Conservation (phyloP, 768 basidiomycete genomes). For the Panaeolus papilionaceus region DNA sequence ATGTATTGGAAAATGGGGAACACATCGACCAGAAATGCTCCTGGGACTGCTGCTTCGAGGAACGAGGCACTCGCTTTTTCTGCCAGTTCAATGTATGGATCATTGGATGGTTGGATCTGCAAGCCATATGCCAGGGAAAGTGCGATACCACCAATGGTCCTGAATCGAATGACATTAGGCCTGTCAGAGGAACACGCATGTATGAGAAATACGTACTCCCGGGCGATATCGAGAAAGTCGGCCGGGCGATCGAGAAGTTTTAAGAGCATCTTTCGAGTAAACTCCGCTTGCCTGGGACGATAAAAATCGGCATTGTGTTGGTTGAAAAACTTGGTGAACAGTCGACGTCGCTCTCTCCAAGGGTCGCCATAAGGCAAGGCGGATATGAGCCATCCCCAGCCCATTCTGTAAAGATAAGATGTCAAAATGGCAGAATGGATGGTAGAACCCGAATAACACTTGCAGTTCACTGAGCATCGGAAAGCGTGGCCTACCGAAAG, state of each 20-base stretch:
- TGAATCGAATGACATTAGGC: constrained; percentile 15
- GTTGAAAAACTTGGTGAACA: constrained; percentile 33
- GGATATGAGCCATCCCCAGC: constrained; percentile 46
- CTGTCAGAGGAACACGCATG: neutral
- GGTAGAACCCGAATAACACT: neutral
- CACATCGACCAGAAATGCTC: constrained; percentile 35
- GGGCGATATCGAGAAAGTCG: constrained; percentile 10
- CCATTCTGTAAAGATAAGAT: constrained; percentile 39
- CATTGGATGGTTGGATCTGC: constrained; percentile 31
- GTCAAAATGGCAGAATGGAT: neutral
- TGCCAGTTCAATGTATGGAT: constrained; percentile 35
- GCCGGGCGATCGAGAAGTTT: constrained; percentile 13
- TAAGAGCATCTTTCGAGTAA: neutral
- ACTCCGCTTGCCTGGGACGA: constrained; percentile 9
- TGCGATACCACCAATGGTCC: constrained; percentile 32
- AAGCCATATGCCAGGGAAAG: constrained; percentile 36
- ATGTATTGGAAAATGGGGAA: constrained; percentile 41
- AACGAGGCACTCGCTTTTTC: constrained; percentile 29
- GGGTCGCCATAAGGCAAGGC: constrained; percentile 45
- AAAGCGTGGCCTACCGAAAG: constrained; percentile 31
- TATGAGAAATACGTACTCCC: constrained; percentile 2
- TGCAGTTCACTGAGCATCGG: constrained; percentile 32
- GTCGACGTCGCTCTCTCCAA: constrained; percentile 48
- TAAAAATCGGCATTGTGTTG: constrained; percentile 3
- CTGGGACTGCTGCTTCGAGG: constrained; percentile 28